Base-by-base conservation (phyloP, 2,329 filamentous ascomycete genomes). In the Arthrinium puccinioides region DNA sequence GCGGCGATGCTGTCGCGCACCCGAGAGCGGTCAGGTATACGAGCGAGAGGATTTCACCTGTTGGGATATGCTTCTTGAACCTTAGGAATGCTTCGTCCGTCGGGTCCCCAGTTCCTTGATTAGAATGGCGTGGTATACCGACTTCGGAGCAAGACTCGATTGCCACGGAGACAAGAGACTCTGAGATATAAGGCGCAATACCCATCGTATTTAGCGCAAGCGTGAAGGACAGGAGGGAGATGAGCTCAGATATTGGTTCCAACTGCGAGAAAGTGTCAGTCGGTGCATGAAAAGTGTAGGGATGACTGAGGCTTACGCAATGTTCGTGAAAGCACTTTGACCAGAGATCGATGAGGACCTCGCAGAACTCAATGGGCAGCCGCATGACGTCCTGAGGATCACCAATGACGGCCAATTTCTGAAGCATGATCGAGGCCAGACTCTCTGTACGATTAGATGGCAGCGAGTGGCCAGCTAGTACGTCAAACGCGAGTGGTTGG, bases 341-440 rank as follows among this genome's bases (percentile, higher is more conserved):
- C 84, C 86, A 90, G 11, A 90, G 57, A 13, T 71, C 66, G 34
- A 86, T 69, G 15, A 88, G 59, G 21, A 79, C 63, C 33, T 75
- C 66, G 35, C 76, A 78, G 45, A 88, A 79, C 42, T 79, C 74
- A 9, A 81, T 63, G 2, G 83, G 72, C 4, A 85, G 65, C 53
- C 62, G 75, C 59, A 62, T 66, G 33, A 63, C 74, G 41, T 63
- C 69, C 37, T 53, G 63, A 38, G 55, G 63, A 32, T 60, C 67
- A 36, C 74, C 73, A 43, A 79, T 67, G 6, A 67, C 54, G 0
- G 81, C 75, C n/a, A 90, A 60, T 30, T 72, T 73, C 44, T 84
- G 77, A 37, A 86, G 73, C 21, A 89, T 72, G 16, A 80, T 66
- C 4, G 83, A 76, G 0, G 83, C 76, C 6, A 89, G 66, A 1